These are phyloP conservation scores for Penicillium cataractarum DNA, from an alignment of 495 filamentous ascomycete genomes.

Conservation along the genomic window DNA sequence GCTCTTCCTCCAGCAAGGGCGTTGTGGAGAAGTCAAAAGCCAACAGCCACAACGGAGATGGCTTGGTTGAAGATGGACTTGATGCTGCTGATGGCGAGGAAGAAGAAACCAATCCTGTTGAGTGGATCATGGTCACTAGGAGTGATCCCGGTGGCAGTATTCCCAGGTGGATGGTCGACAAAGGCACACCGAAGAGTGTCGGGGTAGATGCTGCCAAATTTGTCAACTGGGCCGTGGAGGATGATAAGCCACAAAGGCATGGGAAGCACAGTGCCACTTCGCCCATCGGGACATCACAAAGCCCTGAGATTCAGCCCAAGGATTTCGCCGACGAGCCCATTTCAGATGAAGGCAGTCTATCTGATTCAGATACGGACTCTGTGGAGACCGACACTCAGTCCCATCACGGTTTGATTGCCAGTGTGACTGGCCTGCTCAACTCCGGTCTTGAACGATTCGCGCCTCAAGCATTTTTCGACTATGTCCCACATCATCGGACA, in stretches of 20 bases:
- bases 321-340: conserved; percentile 18
- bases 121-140: conserved; percentile 98
- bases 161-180: conserved; percentile 91
- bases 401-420: conserved; percentile 50
- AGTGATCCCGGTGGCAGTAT: conserved; percentile 92
- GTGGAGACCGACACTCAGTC: conserved; percentile 25
- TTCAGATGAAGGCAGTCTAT: conserved; percentile 7
- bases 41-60: neutral
- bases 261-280: conserved; percentile 24
- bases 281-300: conserved; percentile 8
- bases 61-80: conserved; percentile 39
- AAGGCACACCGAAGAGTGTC: conserved; percentile 84
- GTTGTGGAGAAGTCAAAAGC: too few species aligned
- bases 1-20: too few species aligned
- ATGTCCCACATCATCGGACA: conserved; percentile 41
- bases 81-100: conserved; percentile 48
- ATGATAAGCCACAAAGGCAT: conserved; percentile 47
- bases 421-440: conserved; percentile 45
- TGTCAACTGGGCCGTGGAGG: conserved; percentile 75
- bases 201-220: conserved; percentile 83
- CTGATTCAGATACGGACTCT: conserved; percentile 27
- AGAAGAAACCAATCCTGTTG: conserved; percentile 67
- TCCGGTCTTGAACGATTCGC: conserved; percentile 46
- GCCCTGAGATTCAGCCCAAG: conserved; percentile 17
- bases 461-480: conserved; percentile 54